Conservation (phyloP, 1,139 yeast species). For the Blastobotrys capitulatus region DNA sequence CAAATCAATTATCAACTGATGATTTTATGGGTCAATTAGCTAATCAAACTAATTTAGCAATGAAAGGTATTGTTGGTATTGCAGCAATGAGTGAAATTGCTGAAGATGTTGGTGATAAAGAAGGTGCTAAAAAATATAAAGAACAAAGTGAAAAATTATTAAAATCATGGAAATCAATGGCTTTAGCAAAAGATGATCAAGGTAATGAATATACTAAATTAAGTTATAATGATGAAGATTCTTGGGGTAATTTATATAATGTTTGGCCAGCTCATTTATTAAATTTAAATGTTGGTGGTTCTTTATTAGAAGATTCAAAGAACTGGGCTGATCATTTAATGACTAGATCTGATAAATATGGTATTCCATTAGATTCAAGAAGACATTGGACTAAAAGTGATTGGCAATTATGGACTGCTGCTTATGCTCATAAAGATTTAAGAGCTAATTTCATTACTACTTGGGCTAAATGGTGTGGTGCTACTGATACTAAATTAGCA, state of each 20-base stretch:
- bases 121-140: slow-evolving; percentile 1
- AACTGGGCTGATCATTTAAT: slow-evolving; percentile 2
- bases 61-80: slow-evolving; percentile 11
- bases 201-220: slow-evolving; percentile 7
- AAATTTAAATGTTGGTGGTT: slow-evolving; percentile 5
- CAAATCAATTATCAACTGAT: slow-evolving; percentile 13
- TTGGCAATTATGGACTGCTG: slow-evolving; percentile 11
- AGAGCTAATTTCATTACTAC: slow-evolving; percentile 5
- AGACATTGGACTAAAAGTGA: not conserved
- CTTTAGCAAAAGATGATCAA: slow-evolving; percentile 1
- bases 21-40: slow-evolving; percentile 11
- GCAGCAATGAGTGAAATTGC: slow-evolving; percentile 8
- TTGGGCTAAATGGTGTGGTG: not conserved
- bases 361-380: slow-evolving; percentile 10
- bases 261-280: slow-evolving; percentile 4
- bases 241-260: slow-evolving; percentile 10
- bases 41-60: slow-evolving; percentile 11
- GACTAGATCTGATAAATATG: not conserved
- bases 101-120: slow-evolving; percentile 2
- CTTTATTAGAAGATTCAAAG: not conserved
- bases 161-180: slow-evolving; percentile 3
- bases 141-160: not conserved
- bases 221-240: slow-evolving; percentile 1
- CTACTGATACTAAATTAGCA: slow-evolving; percentile 3
- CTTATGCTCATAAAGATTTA: not conserved